Base-by-base conservation (phyloP, 768 basidiomycete species). In the Chlorophyllum brunneum region DNA sequence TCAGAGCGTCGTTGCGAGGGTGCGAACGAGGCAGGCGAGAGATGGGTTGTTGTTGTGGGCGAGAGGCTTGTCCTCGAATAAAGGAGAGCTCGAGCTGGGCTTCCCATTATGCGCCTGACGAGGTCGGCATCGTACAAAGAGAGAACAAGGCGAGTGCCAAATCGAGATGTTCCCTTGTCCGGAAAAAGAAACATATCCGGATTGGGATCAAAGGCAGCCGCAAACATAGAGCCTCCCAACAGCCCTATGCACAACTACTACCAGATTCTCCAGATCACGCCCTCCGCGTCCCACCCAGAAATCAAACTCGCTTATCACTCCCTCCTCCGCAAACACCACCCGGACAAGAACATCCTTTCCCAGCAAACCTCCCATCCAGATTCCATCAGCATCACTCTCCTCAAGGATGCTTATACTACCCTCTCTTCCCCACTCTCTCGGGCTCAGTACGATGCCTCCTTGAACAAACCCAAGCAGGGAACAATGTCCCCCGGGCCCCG, bases 281-380 rank as follows among this genome's bases (percentile, higher is more conserved):
- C 63, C 26, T 64, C 79, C 62, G 82, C 83, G 15, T 70, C 80
- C 1, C 39, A 63, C 4, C 59, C 66, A 20, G 79, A 88, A 45
- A 76, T 92, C 64, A 92, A 88, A 67, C 58, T 68, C 9, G 88
- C 73, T 16, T 90, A 90, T 63, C 88, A 82, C 59, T 78, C 76
- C 26, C 76, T 77, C 7, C 79, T 92, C 27, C 70, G 90, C 5
- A 72, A 65, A 38, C 70, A 70, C 39, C 89, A 92, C 53, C 89
- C 90, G 0, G 71, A 75, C 59, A 72, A 73, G 57, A 65, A 59
- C 36, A 33, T 53, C 26, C 47, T 23, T 42, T 20, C 26, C 29
- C 11, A 40, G 16, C 16, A 46, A 10, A 9, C 10, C 38, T 18
- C 31, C 16, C n/a, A 29, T 31, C 15, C 45, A 40, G 54, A 57